Conservation (phyloP, 352 stramenopile species). For the Globisporangium nodosum region DNA sequence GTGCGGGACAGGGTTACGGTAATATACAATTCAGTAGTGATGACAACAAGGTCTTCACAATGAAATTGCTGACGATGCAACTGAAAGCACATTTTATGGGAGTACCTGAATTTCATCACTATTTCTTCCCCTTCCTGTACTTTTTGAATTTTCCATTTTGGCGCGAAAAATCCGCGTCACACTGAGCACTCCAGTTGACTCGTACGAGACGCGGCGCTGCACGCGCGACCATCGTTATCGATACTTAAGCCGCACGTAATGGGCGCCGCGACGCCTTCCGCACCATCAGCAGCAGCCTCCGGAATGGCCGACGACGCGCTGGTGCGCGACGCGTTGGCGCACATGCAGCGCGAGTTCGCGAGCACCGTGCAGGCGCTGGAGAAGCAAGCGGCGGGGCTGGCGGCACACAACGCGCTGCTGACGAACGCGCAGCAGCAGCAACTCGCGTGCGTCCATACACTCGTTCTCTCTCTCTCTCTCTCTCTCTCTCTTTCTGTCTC, state of each 20-base stretch:
- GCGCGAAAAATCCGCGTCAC: not conserved
- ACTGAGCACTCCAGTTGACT: not conserved
- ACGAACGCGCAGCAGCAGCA: constrained; percentile 11
- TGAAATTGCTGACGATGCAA: not conserved
- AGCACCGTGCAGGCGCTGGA: constrained; percentile 47
- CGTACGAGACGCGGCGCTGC: not conserved
- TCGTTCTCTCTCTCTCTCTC: not conserved
- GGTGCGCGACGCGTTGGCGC: constrained; percentile 44
- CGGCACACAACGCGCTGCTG: constrained; percentile 49
- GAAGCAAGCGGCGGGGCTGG: constrained; percentile 41
- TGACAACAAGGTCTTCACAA: no score
- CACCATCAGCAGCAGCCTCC: not conserved
- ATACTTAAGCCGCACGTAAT: not conserved
- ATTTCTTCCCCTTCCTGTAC: not conserved
- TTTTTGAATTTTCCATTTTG: not conserved
- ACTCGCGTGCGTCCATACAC: constrained; percentile 8
- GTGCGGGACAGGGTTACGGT: no score
- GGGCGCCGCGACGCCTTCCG: not conserved
- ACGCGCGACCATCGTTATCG: not conserved
- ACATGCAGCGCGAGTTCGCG: constrained; percentile 61
- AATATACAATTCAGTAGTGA: no score
- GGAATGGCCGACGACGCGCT: constrained; percentile 14
- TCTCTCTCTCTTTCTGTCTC: not conserved
- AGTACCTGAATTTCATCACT: not conserved
- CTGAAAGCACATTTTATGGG: no score